Conservation (phyloP, 495 filamentous ascomycete genomes). For the Daldinia grandis region DNA sequence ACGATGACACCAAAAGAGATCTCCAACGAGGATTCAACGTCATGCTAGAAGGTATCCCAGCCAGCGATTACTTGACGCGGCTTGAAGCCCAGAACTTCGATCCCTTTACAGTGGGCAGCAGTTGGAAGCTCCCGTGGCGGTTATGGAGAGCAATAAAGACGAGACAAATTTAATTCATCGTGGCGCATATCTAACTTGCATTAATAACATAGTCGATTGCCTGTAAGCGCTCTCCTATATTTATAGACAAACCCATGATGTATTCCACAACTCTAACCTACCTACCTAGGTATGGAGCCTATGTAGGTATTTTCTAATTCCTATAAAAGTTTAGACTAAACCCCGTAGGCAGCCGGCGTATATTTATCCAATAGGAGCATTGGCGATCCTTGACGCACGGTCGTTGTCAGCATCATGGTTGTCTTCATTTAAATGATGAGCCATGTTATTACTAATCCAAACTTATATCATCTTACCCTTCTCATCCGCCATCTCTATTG, state of each 20-base stretch:
- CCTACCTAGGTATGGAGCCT: too few species aligned
- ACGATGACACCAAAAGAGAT: slow-evolving; percentile 53
- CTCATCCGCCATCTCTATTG: neutral
- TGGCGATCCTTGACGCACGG: neutral
- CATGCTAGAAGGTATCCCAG: slow-evolving; percentile 80
- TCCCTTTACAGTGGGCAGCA: slow-evolving; percentile 69
- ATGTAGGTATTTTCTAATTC: neutral
- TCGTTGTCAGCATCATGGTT: neutral
- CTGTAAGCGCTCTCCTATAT: neutral
- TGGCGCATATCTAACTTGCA: neutral
- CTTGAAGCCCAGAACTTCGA: slow-evolving; percentile 86
- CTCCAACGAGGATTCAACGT: slow-evolving; percentile 77
- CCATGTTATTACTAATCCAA: neutral
- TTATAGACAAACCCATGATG: neutral
- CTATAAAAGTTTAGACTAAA: neutral
- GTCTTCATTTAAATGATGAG: slow-evolving; percentile 12
- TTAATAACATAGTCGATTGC: neutral
- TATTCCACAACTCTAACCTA: neutral
- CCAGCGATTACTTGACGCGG: slow-evolving; percentile 77
- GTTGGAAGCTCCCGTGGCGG: slow-evolving; percentile 90
- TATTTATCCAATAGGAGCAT: neutral
- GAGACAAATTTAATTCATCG: slow-evolving; percentile 57
- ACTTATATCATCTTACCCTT: neutral
- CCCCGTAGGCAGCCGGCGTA: neutral
- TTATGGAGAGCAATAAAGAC: slow-evolving; percentile 75